Evolutionary conservation across 1,139 yeast genomes (phyloP), one percentile per base, ranked within the genome.

Genomic region (Hansenula lynferdii): DNA sequence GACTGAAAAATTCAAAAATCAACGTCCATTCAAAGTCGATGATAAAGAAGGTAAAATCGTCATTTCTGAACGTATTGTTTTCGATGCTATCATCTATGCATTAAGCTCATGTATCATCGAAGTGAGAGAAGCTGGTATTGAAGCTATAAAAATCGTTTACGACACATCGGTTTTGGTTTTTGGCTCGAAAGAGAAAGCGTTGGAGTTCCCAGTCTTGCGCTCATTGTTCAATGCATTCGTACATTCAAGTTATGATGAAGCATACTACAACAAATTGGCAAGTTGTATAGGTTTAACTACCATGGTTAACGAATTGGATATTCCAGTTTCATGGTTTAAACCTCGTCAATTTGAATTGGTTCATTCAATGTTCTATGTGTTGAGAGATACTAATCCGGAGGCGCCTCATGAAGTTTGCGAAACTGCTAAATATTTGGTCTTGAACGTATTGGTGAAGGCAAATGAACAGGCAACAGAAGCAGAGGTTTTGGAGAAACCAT

Each of bases 241-340:
- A 35, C 98, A 92, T 56, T 77, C 87, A 42, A 92, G 98, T 60
- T 92, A 85, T 57, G 94, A 85, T 46, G 96, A 87, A 57, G 82
- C 77, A 34, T 90, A 85, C 60, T 85, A 84, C 57, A 72, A 81
- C 28, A 92, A 94, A 51, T 71, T 86, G 17, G 97, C 97, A 9
- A 97, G 97, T 23, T 80, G 92, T 29, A 57, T 85, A 17, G 98
- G 98, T 22, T 67, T 94, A 38, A 72, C 77, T 48, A 76, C 89
- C 1, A 67, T 92, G 65, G 72, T 87, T 30, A 75, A 77, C 38
- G 87, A 82, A 36, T 65, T 86, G 32, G 72, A 68, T 2, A 75
- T 86, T 34, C 85, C 96, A 1, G 67, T 77, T 2, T 64, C 70
- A 2, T 89, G 95, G 81, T 79, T 92, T 51, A 73, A 75, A 40